A percentile compares a stretch with the other conserved stretches of the same genome.
These are phyloP conservation scores for Dactylellina sp. DNA, from an alignment of 2,329 filamentous ascomycete genomes.

Conservation along the genomic window DNA sequence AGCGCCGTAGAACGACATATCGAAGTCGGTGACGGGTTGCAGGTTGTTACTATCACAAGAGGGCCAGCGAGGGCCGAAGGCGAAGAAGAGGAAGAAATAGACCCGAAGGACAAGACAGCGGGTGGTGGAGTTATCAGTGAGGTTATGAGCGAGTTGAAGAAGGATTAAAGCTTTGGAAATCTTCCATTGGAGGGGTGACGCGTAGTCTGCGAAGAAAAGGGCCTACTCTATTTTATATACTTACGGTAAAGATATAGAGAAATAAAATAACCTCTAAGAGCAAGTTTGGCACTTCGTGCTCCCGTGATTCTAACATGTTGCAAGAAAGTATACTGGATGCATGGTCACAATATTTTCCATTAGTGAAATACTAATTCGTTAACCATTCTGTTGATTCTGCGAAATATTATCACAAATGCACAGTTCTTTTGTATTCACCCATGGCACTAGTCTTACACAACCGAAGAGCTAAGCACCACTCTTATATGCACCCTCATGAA, in stretches of 20 bases:
- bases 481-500: too few relatives aligned
- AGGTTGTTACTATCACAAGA: conserved; percentile 89
- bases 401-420: neutral
- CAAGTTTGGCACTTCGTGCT: too few relatives aligned
- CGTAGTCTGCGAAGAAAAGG: too few relatives aligned
- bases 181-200: neutral
- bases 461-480: neutral
- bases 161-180: conserved; percentile 31
- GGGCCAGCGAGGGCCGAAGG: conserved; percentile 9
- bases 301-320: too few relatives aligned
- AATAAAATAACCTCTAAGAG: too few relatives aligned
- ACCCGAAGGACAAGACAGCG: conserved; percentile 42
- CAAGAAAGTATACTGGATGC: too few relatives aligned
- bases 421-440: conserved; percentile 7
- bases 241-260: neutral
- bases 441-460: neutral
- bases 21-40: conserved; percentile 94
- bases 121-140: conserved; percentile 43
- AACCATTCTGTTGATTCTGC: neutral
- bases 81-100: conserved; percentile 40
- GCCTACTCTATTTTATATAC: neutral
- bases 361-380: too few relatives aligned
- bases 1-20: conserved; percentile 99
- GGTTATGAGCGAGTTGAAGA: conserved; percentile 49
- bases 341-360: too few relatives aligned